These are phyloP conservation scores for Aspergillus nomiae DNA, from an alignment of 2,329 filamentous ascomycete genomes.

Conservation along the genomic window DNA sequence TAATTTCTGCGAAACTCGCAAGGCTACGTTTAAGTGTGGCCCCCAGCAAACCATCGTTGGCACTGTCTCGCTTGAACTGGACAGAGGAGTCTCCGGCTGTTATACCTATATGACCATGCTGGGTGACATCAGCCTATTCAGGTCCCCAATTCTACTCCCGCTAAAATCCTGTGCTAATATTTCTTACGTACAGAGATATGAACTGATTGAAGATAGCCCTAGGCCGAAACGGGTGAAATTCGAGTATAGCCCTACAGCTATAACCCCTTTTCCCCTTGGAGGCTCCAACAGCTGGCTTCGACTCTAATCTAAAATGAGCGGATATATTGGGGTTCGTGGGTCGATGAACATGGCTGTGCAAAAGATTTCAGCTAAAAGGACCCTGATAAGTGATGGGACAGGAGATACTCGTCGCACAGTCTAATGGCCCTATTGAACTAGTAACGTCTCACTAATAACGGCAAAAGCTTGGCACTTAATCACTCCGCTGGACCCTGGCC, in stretches of 20 bases:
- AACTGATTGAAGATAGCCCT: too few relatives aligned
- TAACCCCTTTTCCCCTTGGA: background rate
- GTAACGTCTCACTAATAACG: background rate
- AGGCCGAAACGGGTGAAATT: background rate
- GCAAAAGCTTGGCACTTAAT: background rate
- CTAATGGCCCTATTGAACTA: background rate
- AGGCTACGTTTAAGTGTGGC: background rate
- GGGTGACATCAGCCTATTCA: background rate
- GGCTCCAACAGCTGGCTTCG: background rate
- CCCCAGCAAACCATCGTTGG: background rate
- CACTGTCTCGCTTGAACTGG: background rate
- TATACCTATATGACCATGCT: background rate
- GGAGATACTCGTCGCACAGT: background rate
- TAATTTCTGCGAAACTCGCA: background rate
- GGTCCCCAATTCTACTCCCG: background rate
- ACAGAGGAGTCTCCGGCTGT: background rate
- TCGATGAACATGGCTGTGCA: background rate
- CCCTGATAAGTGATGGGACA: background rate
- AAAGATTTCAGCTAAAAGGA: background rate
- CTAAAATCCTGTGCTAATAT: background rate
- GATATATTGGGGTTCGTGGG: background rate
- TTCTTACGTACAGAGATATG: background rate
- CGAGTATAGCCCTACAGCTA: background rate
- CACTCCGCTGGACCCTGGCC: background rate
- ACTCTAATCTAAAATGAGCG: background rate